Conservation (phyloP, 2,329 filamentous ascomycete species). For the Simplicillium aogashimaense region DNA sequence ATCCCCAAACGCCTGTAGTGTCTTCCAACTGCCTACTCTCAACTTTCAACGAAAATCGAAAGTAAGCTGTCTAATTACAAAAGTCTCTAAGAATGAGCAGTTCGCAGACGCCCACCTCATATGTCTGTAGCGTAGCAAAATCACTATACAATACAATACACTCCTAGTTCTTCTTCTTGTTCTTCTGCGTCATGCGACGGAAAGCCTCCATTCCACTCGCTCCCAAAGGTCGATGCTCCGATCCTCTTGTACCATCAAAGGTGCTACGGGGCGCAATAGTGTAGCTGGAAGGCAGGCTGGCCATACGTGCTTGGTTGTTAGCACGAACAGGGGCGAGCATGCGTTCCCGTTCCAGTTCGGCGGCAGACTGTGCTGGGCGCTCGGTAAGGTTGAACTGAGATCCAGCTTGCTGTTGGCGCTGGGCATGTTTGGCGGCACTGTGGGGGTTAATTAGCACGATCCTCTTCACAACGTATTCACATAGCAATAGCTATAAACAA, state of each 20-base stretch:
- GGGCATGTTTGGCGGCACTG: conserved; percentile 44
- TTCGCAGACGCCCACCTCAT: not conserved
- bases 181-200: conserved; percentile 54
- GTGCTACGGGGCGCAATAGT: conserved; percentile 53
- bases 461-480: conserved; percentile 28
- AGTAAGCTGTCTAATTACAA: too few relatives aligned
- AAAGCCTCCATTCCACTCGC: conserved; percentile 56
- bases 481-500: conserved; percentile 35
- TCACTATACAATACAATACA: too few relatives aligned
- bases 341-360: conserved; percentile 46
- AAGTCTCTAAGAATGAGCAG: too few relatives aligned
- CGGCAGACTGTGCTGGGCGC: conserved; percentile 31
- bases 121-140: not conserved
- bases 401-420: conserved; percentile 32
- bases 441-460: conserved; percentile 5
- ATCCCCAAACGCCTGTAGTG: too few relatives aligned
- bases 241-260: conserved; percentile 40
- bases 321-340: conserved; percentile 44
- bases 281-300: conserved; percentile 45
- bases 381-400: conserved; percentile 41
- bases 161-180: conserved; percentile 34
- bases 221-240: conserved; percentile 50
- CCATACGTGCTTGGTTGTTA: conserved; percentile 47
- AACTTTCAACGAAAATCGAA: too few relatives aligned
- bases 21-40: too few relatives aligned